Evolutionary conservation across 2,329 filamentous ascomycete species (phyloP).

Genomic region (Orbilia oligospora): DNA sequence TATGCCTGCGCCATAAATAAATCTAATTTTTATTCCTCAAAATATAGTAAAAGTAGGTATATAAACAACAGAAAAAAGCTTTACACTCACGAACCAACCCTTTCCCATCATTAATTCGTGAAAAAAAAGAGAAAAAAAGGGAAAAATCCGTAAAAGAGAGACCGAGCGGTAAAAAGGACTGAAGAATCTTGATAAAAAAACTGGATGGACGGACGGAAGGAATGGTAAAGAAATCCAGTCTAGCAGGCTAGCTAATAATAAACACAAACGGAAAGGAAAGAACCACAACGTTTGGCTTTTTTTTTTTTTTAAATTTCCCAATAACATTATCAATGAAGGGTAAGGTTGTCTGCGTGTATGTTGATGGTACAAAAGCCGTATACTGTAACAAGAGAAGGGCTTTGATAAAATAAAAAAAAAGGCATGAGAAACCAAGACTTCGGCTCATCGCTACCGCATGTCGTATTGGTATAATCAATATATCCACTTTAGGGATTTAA

Average conservation of each 20-base stretch:
- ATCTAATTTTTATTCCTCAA: neutral
- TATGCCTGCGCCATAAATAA: neutral
- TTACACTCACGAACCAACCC: neutral
- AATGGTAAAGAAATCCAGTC: neutral
- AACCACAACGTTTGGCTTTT: neutral
- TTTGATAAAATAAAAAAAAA: slow-evolving; percentile 34
- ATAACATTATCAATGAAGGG: slow-evolving; percentile 29
- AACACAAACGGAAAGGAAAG: neutral
- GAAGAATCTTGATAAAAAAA: neutral
- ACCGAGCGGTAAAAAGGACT: neutral
- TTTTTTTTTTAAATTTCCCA: slow-evolving; percentile 12
- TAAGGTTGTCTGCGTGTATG: slow-evolving; percentile 2
- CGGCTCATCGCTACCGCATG: neutral
- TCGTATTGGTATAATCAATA: slow-evolving; percentile 18
- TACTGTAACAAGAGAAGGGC: slow-evolving; percentile 10
- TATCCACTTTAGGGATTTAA: slow-evolving; percentile 1
- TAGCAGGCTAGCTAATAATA: neutral
- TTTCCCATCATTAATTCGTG: slow-evolving; percentile 11
- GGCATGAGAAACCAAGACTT: slow-evolving; percentile 29
- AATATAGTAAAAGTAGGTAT: too few relatives aligned
- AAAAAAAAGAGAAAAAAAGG: too few relatives aligned
- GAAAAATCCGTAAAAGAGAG: neutral
- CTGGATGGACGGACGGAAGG: neutral
- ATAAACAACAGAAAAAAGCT: neutral
- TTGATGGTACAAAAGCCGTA: slow-evolving; percentile 27